Evolutionary conservation across 495 filamentous ascomycete genomes (phyloP), one percentile per base, ranked within the genome.

Genomic region (Trichoderma parareesei): DNA sequence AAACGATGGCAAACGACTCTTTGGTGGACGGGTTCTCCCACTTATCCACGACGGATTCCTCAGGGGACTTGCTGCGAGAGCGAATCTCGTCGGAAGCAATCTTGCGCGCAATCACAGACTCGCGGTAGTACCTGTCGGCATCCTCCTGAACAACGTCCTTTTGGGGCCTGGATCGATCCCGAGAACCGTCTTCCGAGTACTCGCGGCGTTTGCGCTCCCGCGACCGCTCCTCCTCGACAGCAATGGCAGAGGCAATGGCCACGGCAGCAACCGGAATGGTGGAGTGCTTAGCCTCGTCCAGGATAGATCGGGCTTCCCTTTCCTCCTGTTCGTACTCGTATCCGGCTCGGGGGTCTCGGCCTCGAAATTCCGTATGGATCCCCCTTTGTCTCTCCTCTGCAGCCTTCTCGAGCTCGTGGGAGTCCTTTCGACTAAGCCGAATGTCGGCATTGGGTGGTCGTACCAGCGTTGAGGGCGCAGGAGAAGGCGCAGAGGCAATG

Each of bases 41-140:
- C 68, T 82, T 84, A 27, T 78, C 79, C 4, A 82, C 69, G 7
- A 84, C 73, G 3, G 82, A 84, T 10, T 70, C 70, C 61, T 79
- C 68, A 2, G 77, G 78, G 2, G 79, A 78, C 38, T 67, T 67
- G 46, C 71, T 74, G 41, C 78, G 74, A 8, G 77, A 78, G n/a
- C 80, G 79, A 48, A 77, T 79, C 67, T 81, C 75, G 65, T 82
- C 75, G 64, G 78, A 74, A 16, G 67, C 75, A 40, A 79, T 74
- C 67, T 73, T 78, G 13, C 78, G 75, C 9, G 77, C 77, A 64
- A 82, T 72, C 60, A 72, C 77, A 6, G 75, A 73, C 67, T 82
- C 79, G 61, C 82, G 80, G 61, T 84, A 85, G 35, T 73, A 73
- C 41, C 77, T 71, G 68, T 84, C 72, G 55, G 82, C 82, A 61